phyloP scores from a whole-genome alignment of 345 rosid genomes.

The Clarkia xantiana region DNA sequence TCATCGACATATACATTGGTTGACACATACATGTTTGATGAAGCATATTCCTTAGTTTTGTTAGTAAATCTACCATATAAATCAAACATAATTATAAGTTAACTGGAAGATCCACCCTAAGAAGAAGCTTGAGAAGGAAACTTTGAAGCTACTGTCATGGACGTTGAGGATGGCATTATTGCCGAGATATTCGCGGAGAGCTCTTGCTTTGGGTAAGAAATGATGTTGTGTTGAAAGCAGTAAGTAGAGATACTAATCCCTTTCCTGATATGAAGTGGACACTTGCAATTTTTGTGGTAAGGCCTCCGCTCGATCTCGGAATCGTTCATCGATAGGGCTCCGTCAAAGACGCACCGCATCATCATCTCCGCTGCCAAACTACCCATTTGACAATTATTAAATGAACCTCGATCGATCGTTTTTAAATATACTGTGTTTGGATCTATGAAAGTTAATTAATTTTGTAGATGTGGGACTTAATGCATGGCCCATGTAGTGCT shows the following conservation, averaged over 20 bases:
- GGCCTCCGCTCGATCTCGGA: conserved; percentile 7
- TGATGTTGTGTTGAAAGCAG: not conserved
- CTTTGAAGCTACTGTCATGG: not conserved
- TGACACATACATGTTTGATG: not conserved
- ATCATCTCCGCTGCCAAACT: not conserved
- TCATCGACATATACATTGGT: too few relatives aligned
- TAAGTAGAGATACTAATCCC: not conserved
- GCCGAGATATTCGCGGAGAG: not conserved
- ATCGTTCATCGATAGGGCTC: conserved; percentile 1
- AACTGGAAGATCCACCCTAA: too few relatives aligned
- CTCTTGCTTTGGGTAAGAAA: not conserved
- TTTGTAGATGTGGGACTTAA: not conserved
- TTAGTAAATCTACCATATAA: not conserved
- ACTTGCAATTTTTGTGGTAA: conserved; percentile 8
- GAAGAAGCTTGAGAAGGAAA: not conserved
- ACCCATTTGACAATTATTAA: not conserved
- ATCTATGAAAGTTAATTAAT: not conserved
- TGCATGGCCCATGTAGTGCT: not conserved
- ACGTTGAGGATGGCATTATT: not conserved
- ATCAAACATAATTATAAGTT: not conserved
- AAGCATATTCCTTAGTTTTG: not conserved
- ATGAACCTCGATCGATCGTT: not conserved
- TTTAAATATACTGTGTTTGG: not conserved
- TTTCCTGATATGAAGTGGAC: conserved; percentile 3
- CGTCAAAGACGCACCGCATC: conserved; percentile 4